Percentiles rank a stretch among this genome's conserved stretches.
These are phyloP conservation scores for Vitis hybrid DNA, from an alignment of 177 flowering plant species.

Conservation along the genomic window DNA sequence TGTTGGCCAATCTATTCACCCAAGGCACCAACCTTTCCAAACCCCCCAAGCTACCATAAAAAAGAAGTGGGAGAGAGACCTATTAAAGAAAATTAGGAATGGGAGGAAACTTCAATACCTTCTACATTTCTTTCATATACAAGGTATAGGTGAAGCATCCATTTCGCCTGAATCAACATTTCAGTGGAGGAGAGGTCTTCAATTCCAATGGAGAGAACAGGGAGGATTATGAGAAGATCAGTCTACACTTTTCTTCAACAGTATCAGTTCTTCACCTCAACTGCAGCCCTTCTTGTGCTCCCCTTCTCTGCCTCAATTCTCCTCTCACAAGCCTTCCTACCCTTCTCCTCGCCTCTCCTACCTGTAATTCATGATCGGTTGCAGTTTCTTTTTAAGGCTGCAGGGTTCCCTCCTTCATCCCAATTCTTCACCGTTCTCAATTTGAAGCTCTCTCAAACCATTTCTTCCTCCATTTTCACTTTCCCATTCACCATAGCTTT, in stretches of 20 bases:
- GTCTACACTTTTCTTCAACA: conserved; percentile 55
- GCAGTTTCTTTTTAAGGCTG: conserved; percentile 52
- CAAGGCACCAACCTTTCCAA: conserved; percentile 25
- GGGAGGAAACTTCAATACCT: conserved; percentile 8
- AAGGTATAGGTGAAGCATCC: conserved; percentile 5
- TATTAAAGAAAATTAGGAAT: background rate
- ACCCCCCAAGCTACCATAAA: conserved; percentile 18
- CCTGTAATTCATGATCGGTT: conserved; percentile 34
- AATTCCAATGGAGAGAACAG: conserved; percentile 42
- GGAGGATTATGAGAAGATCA: conserved; percentile 65
- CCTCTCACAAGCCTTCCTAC: conserved; percentile 42
- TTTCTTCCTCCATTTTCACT: conserved; percentile 47
- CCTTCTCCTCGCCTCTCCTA: conserved; percentile 34
- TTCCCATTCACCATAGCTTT: conserved; percentile 67
- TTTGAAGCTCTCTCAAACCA: conserved; percentile 66
- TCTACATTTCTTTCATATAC: background rate
- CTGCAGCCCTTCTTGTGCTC: conserved; percentile 38
- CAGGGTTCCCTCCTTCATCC: conserved; percentile 59
- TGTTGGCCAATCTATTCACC: conserved; percentile 48
- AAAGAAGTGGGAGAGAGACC: background rate
- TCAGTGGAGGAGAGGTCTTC: conserved; percentile 12
- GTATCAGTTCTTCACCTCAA: conserved; percentile 51
- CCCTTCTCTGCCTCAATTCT: conserved; percentile 64
- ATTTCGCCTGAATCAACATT: background rate
- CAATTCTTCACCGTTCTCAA: conserved; percentile 47